These are phyloP conservation scores for Drechslerella coelobrocha DNA, from an alignment of 2,329 filamentous ascomycete genomes.

Conservation along the genomic window DNA sequence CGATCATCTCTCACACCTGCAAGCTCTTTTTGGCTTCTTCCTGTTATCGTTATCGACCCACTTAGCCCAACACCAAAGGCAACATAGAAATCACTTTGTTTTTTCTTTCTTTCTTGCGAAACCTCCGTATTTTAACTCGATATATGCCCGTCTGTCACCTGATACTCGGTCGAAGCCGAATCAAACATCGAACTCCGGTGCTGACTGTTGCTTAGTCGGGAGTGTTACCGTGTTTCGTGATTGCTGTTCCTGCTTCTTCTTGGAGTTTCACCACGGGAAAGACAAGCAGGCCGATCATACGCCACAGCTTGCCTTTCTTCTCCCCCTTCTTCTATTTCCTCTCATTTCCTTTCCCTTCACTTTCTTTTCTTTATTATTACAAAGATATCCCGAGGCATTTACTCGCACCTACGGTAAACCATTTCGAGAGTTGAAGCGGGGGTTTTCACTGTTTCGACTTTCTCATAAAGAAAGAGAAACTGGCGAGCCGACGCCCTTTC, in stretches of 20 bases:
- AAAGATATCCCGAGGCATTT: slow-evolving; percentile 4
- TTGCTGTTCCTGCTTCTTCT: neutral
- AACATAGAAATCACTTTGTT: neutral
- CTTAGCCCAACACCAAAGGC: neutral
- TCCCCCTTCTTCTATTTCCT: neutral
- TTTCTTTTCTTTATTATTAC: slow-evolving; percentile 1
- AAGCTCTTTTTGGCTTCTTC: neutral
- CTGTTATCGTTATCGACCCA: slow-evolving; percentile 5
- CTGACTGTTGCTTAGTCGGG: neutral
- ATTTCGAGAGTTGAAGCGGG: slow-evolving; percentile 42
- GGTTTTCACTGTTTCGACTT: slow-evolving; percentile 49
- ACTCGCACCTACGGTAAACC: slow-evolving; percentile 8
- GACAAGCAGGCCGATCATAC: neutral
- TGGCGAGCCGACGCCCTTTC: slow-evolving; percentile 51
- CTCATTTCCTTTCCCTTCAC: neutral
- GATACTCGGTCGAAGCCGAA: neutral
- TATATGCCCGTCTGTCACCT: neutral
- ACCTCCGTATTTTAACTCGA: neutral
- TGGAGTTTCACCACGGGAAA: neutral
- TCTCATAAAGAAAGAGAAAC: slow-evolving; percentile 28
- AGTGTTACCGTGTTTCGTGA: neutral
- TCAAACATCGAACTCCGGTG: neutral
- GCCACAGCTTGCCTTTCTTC: neutral
- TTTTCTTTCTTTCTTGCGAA: neutral
- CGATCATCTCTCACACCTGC: neutral